phyloP scores from a whole-genome alignment of 257 asterid species.

The Misopates orontium region DNA sequence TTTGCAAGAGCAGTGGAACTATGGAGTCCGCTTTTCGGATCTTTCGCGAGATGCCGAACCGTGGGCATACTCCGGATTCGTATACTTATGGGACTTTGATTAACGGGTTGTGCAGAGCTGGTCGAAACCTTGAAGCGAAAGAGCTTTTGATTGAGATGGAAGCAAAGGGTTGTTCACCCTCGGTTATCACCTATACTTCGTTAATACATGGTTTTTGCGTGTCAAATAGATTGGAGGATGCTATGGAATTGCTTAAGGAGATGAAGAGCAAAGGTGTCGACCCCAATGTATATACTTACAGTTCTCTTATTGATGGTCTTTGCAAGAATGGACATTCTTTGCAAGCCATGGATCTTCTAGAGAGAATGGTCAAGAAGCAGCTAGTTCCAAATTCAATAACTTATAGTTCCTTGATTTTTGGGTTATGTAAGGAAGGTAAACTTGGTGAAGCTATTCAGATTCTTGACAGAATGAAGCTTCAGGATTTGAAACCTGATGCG shows the following conservation, averaged over 20 bases:
- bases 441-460: slow-evolving; percentile 66
- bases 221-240: slow-evolving; percentile 58
- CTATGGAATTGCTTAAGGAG: slow-evolving; percentile 60
- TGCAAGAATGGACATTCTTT: slow-evolving; percentile 81
- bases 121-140: slow-evolving; percentile 71
- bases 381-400: slow-evolving; percentile 72
- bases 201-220: slow-evolving; percentile 76
- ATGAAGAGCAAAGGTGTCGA: slow-evolving; percentile 72
- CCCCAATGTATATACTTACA: slow-evolving; percentile 86
- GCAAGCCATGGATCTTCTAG: slow-evolving; percentile 62
- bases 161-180: slow-evolving; percentile 67
- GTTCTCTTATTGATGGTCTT: slow-evolving; percentile 82
- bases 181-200: slow-evolving; percentile 68
- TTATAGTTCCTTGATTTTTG: slow-evolving; percentile 75
- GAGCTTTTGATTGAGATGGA: slow-evolving; percentile 85
- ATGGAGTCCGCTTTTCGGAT: slow-evolving; percentile 70
- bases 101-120: slow-evolving; percentile 71
- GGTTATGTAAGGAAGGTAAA: slow-evolving; percentile 68
- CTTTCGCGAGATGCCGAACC: slow-evolving; percentile 80
- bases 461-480: slow-evolving; percentile 88
- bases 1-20: slow-evolving; percentile 69
- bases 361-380: slow-evolving; percentile 53
- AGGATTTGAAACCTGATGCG: slow-evolving; percentile 88
- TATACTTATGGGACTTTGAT: slow-evolving; percentile 89
- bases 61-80: slow-evolving; percentile 71